Conservation (phyloP, 768 basidiomycete species). For the Agaricus bisporus region DNA sequence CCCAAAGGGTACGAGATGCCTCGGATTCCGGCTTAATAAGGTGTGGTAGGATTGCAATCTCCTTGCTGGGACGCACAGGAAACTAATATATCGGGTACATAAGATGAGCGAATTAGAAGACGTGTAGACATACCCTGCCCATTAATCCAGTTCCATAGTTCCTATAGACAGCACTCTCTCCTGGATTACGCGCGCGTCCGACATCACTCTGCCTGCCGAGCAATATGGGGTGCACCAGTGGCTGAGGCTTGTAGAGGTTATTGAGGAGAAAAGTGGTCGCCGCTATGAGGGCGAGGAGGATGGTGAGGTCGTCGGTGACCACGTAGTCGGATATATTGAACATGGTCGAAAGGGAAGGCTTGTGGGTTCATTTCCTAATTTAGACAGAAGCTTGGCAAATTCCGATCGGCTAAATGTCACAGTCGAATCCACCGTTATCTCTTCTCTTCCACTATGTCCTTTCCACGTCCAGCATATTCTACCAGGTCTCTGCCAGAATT, state of each 20-base stretch:
- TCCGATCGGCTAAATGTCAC: conserved; percentile 5
- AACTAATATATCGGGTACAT: conserved; percentile 40
- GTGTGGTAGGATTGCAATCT: conserved; percentile 60
- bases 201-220: conserved; percentile 91
- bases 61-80: conserved; percentile 65
- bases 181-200: conserved; percentile 69
- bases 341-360: conserved; percentile 14
- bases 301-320: conserved; percentile 73
- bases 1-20: conserved; percentile 71
- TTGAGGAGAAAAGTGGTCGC: conserved; percentile 73
- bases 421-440: conserved; percentile 1
- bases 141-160: conserved; percentile 83
- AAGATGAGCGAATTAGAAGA: neutral
- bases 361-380: neutral
- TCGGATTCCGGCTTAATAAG: conserved; percentile 63
- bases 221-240: conserved; percentile 89
- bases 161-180: conserved; percentile 84
- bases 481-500: neutral
- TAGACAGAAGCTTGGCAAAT: conserved; percentile 8
- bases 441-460: neutral
- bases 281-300: conserved; percentile 68
- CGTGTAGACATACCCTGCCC: conserved; percentile 51
- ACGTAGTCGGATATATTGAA: conserved; percentile 49
- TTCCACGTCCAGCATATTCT: neutral
- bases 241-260: conserved; percentile 75